Conservation (phyloP, 1,139 yeast genomes). For the Hyphopichia wangnamkhiaoensis region DNA sequence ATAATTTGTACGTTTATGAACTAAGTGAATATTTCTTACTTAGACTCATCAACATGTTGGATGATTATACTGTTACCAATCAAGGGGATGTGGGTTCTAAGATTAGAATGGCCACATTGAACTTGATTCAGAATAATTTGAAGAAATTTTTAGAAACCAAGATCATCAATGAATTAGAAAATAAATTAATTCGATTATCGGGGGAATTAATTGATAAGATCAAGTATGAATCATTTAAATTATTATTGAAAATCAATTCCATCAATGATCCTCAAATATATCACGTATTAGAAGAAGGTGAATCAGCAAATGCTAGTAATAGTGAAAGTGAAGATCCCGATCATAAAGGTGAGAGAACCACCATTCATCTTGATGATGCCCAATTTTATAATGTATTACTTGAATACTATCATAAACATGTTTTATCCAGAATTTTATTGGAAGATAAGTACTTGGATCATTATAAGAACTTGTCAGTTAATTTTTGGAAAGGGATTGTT, state of each 20-base stretch:
- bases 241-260: conserved; percentile 14
- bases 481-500: conserved; percentile 58
- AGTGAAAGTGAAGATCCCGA: not conserved
- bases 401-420: conserved; percentile 12
- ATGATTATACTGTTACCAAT: conserved; percentile 66
- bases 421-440: not conserved
- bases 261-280: conserved; percentile 2
- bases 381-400: conserved; percentile 31
- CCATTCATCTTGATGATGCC: not conserved
- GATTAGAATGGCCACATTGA: conserved; percentile 55
- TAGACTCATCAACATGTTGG: conserved; percentile 35
- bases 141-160: conserved; percentile 11
- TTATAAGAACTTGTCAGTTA: conserved; percentile 19
- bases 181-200: conserved; percentile 52
- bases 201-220: conserved; percentile 41
- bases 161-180: conserved; percentile 14
- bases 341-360: not conserved
- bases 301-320: conserved; percentile 6
- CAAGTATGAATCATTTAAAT: conserved; percentile 25
- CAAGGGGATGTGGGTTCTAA: conserved; percentile 83
- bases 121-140: conserved; percentile 33
- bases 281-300: not conserved
- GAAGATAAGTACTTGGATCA: conserved; percentile 13
- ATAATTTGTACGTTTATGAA: conserved; percentile 2
- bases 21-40: conserved; percentile 12